Percentiles rank a stretch among this genome's conserved stretches.
phyloP scores from a whole-genome alignment of 78 protist species.

The Dictyostelium purpureum region DNA sequence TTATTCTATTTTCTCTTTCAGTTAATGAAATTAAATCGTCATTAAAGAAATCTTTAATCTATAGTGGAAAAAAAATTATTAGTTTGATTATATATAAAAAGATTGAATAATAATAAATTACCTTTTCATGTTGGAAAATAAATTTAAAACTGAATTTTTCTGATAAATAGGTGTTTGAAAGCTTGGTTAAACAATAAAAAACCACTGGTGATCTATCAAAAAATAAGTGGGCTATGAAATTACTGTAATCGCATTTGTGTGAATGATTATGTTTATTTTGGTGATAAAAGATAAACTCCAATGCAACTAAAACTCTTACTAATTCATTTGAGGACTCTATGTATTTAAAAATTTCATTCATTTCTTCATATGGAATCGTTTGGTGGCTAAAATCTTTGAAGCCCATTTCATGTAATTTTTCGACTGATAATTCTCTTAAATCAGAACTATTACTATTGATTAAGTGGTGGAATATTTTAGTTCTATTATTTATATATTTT shows the following conservation, averaged over 20 bases:
- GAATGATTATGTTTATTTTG: conserved; percentile 1
- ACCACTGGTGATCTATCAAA: background rate
- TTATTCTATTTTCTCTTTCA: background rate
- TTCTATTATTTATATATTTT: background rate
- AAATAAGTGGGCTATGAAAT: background rate
- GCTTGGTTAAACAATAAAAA: background rate
- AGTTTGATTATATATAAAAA: background rate
- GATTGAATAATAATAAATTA: background rate
- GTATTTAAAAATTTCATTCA: background rate
- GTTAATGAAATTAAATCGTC: background rate
- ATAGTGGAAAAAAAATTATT: background rate
- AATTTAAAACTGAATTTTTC: background rate
- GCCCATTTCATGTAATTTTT: background rate
- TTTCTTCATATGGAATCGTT: background rate
- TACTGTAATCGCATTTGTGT: background rate
- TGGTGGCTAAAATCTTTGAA: background rate
- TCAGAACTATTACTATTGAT: background rate
- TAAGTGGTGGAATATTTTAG: too few species aligned
- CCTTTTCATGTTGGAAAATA: background rate
- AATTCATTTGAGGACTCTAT: background rate
- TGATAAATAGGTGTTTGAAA: background rate
- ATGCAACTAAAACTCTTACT: background rate
- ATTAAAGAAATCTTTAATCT: background rate
- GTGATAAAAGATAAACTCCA: background rate
- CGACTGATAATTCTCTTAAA: background rate